Base-by-base conservation (phyloP, 2,329 filamentous ascomycete species). In the Scedosporium dehoogii region DNA sequence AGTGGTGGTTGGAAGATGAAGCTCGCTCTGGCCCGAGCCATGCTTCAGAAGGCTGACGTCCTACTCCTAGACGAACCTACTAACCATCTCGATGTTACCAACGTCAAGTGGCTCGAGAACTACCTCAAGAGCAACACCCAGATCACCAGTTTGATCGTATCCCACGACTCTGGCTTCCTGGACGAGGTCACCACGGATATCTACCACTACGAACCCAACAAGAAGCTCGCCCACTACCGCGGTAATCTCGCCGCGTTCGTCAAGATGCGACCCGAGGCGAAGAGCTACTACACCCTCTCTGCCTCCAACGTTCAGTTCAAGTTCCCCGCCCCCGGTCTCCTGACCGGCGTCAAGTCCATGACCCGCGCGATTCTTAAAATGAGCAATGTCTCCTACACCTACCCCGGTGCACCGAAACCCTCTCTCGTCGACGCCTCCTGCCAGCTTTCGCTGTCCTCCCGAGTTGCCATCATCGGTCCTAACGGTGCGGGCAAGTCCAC, bases 1-100 rank as follows among this genome's bases (percentile, higher is more conserved):
- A 97, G 94, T 53, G 94, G 94, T 77, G 94, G 94, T 73, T 99
- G 94, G 94, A 97, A 97, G 85, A 99, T 99, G 94, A 99, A 99
- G 86, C 80, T 99, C 65, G 94, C 94, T 67, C 78, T 99, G 74
- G 94, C 94, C 60, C 86, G 94, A 70, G 94, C 94, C 66, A 97
- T 99, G 92, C 83, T 99, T 70, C 90, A 94, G 82, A 90, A 88
- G 72, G 93, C 94, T n/a, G 94, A 99, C 73, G 92, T 99, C 59
- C 84, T 99, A 63, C 82, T 99, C 60, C 86, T 99, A 63, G 94
- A 99, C 83, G 94, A 99, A 84, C 94, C 94, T 75, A 99, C 94
- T 70, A 99, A 99, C 81, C 94, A 99, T 78, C 81, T 99, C 73
- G 94, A 99, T 74, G 92, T 97, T 69, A 87, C 87, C 71, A 97